Base-by-base conservation (phyloP, 2,329 filamentous ascomycete genomes). In the Ophiostoma australiae region DNA sequence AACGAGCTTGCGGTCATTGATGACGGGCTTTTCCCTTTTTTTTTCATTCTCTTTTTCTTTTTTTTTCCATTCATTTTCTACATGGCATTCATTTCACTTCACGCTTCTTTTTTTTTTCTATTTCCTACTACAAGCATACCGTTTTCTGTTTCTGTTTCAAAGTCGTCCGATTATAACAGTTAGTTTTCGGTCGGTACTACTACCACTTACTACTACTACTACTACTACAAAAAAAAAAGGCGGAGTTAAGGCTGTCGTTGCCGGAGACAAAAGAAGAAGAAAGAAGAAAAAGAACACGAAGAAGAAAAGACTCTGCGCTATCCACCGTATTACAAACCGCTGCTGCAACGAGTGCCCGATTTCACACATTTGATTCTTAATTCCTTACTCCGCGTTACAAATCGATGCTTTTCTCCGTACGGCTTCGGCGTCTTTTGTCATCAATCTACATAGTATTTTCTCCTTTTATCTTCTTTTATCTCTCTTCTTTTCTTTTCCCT, bases 311-410 rank as follows among this genome's bases (percentile, higher is more conserved):
- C 20, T 48, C 44, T 48, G 17, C 20, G n/a, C 44, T n/a, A 48
- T 48, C 44, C 44, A 48, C 44, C 44, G 44, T 48, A 20, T 48
- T n/a, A 48, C 20, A 48, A 48, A 8, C 44, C 44, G 39, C 20
- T n/a, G 44, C 17, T 17, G 17, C 3, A 48, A 48, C 44, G 7
- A 48, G 44, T 20, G 17, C 44, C 41, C 41, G 15, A 48, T 13
- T 27, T 58, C 1, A 27, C 8, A 27, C 7, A 3, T 11, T 58
- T 27, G 31, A 35, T 58, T 58, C 52, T 58, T 58, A 58, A 58
- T 27, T 58, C 52, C 52, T 27, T 58, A n/a, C n/a, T 58, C 52
- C 52, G 52, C 52, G 52, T 27, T 58, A 58, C 23, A 58, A 58
- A 58, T 58, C 52, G 52, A 58, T 20, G 58, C 4, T 37, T 37